phyloP scores from a whole-genome alignment of 768 basidiomycete species.

The Phaeotremella fagi region DNA sequence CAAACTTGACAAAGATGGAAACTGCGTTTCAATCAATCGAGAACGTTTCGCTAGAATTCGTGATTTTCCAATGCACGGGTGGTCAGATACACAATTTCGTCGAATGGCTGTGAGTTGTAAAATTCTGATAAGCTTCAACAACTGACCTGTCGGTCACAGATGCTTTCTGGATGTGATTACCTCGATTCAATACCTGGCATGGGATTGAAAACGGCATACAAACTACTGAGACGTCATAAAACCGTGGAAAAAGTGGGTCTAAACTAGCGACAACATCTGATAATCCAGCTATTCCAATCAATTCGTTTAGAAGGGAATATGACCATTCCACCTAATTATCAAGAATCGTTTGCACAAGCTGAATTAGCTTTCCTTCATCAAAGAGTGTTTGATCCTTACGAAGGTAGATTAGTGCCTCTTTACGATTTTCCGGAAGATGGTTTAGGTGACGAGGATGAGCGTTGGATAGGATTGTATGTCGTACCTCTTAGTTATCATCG shows the following conservation, averaged over 20 bases:
- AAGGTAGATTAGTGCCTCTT: constrained; percentile 65
- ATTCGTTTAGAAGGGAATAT: constrained; percentile 79
- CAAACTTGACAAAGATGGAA: constrained; percentile 68
- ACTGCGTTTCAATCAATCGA: constrained; percentile 49
- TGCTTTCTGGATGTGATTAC: constrained; percentile 50
- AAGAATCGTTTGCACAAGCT: constrained; percentile 68
- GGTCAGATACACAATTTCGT: constrained; percentile 85
- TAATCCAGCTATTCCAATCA: constrained; percentile 58
- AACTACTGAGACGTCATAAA: constrained; percentile 74
- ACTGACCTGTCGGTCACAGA: constrained; percentile 25
- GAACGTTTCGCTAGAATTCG: constrained; percentile 51
- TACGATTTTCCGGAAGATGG: constrained; percentile 56
- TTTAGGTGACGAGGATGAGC: constrained; percentile 31
- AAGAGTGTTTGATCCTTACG: constrained; percentile 75
- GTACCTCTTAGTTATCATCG: background rate
- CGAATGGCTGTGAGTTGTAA: constrained; percentile 63
- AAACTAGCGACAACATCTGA: background rate
- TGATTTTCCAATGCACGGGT: constrained; percentile 74
- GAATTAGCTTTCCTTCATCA: constrained; percentile 92
- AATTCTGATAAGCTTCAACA: background rate
- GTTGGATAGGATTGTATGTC: constrained; percentile 43
- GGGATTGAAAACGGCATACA: constrained; percentile 88
- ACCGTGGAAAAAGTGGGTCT: constrained; percentile 63
- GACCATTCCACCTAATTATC: constrained; percentile 69
- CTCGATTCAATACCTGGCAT: constrained; percentile 82